Evolutionary conservation across 2,329 filamentous ascomycete species (phyloP).

Genomic region (Pestalotiopsis sp.): DNA sequence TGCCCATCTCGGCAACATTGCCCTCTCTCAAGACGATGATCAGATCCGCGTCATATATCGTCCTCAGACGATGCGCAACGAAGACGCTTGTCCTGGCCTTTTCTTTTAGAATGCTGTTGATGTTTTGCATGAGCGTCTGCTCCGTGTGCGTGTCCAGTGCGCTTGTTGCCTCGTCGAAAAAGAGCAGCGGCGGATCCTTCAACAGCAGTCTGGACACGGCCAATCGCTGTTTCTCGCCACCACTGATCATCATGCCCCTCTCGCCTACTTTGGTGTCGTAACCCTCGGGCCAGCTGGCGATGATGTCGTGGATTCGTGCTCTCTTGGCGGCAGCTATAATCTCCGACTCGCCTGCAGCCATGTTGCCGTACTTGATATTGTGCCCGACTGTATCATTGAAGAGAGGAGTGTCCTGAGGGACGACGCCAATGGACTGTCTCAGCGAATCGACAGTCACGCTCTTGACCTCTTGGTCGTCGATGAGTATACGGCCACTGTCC

Average conservation of each 20-base stretch:
- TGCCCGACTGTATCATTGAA: slow-evolving; percentile 97
- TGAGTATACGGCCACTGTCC: slow-evolving; percentile 80
- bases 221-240: slow-evolving; percentile 89
- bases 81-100: slow-evolving; percentile 92
- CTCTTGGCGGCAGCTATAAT: slow-evolving; percentile 79
- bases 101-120: slow-evolving; percentile 88
- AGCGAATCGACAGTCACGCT: slow-evolving; percentile 82
- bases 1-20: slow-evolving; percentile 84
- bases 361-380: slow-evolving; percentile 90
- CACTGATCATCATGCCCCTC: slow-evolving; percentile 94
- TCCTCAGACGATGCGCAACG: slow-evolving; percentile 87
- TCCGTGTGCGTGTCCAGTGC: slow-evolving; percentile 94
- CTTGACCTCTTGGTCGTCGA: slow-evolving; percentile 91
- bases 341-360: slow-evolving; percentile 73
- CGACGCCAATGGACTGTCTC: slow-evolving; percentile 85
- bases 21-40: slow-evolving; percentile 91
- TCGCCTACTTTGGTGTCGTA: slow-evolving; percentile 93
- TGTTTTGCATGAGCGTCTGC: slow-evolving; percentile 86
- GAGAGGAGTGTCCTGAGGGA: slow-evolving; percentile 93
- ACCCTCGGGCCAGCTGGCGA: slow-evolving; percentile 79
- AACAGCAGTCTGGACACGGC: slow-evolving; percentile 82
- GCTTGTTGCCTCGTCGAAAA: slow-evolving; percentile 95
- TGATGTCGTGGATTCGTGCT: slow-evolving; percentile 83
- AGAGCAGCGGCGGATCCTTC: slow-evolving; percentile 87
- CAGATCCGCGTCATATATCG: slow-evolving; percentile 89